Evolutionary conservation across 495 filamentous ascomycete species (phyloP).

Genomic region (Aspergillus biplanus): DNA sequence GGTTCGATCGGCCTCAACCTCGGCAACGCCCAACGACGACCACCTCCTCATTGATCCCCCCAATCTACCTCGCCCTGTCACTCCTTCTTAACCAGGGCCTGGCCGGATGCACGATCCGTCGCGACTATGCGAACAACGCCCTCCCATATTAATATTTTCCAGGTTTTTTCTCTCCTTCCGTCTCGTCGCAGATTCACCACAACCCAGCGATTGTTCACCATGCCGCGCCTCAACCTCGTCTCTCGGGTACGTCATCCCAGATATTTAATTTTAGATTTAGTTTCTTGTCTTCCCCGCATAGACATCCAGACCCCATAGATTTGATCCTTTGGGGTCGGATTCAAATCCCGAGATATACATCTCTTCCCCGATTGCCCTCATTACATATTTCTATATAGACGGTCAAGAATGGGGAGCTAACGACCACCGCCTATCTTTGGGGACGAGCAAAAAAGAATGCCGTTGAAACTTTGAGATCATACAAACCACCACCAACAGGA

Average conservation of each 20-base stretch:
- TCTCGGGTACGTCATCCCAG: conserved; percentile 34
- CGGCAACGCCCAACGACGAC: neutral
- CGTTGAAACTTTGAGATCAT: conserved; percentile 74
- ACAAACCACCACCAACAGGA: conserved; percentile 60
- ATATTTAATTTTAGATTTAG: neutral
- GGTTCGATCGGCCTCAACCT: neutral
- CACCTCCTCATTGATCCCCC: neutral
- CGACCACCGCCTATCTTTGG: conserved; percentile 3
- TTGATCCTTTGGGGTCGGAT: neutral
- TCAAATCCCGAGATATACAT: conserved; percentile 3
- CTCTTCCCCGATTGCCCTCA: no score
- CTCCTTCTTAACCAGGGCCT: no score
- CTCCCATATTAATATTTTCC: neutral
- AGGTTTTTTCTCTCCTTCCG: neutral
- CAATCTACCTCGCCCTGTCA: neutral
- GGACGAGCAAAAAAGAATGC: conserved; percentile 58
- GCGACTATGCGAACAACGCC: neutral
- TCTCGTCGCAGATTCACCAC: conserved; percentile 14
- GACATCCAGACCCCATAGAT: neutral
- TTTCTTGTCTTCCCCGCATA: neutral
- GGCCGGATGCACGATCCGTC: neutral
- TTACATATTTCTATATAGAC: no score
- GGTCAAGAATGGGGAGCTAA: neutral
- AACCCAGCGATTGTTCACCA: conserved; percentile 11
- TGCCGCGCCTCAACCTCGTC: conserved; percentile 41